These are phyloP conservation scores for Pochonia chlamydosporia DNA, from an alignment of 2,329 filamentous ascomycete genomes.

Conservation along the genomic window DNA sequence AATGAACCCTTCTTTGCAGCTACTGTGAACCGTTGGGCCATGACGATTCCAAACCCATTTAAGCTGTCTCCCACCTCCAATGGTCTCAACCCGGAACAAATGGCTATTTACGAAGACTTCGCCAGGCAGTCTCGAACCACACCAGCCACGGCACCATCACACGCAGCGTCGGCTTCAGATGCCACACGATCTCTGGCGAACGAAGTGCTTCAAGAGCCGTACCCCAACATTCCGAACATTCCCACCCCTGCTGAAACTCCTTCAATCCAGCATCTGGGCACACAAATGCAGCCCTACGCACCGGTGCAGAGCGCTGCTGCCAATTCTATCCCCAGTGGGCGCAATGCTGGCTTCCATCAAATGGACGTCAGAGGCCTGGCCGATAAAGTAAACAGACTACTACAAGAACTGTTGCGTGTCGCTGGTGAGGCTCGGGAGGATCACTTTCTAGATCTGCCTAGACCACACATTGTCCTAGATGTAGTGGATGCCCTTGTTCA, in stretches of 20 bases:
- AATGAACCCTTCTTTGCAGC: conserved; percentile 81
- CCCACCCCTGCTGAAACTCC: conserved; percentile 56
- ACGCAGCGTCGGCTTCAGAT: conserved; percentile 54
- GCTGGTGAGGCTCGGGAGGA: conserved; percentile 50
- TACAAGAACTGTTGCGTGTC: conserved; percentile 50
- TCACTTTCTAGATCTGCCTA: conserved; percentile 54
- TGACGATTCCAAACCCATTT: conserved; percentile 90
- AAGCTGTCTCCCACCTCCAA: conserved; percentile 64
- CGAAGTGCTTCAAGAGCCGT: conserved; percentile 59
- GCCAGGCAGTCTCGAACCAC: conserved; percentile 71
- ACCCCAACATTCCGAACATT: conserved; percentile 48
- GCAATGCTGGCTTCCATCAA: conserved; percentile 39
- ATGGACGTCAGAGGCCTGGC: conserved; percentile 47
- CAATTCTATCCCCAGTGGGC: conserved; percentile 41
- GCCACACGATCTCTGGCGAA: conserved; percentile 56
- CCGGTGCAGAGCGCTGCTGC: conserved; percentile 40
- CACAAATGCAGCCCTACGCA: conserved; percentile 50
- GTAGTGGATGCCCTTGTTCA: conserved; percentile 56
- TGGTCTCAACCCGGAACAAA: conserved; percentile 84
- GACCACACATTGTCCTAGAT: conserved; percentile 55
- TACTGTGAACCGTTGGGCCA: conserved; percentile 81
- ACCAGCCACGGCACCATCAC: conserved; percentile 47
- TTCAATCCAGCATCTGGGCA: conserved; percentile 45
- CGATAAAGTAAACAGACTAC: conserved; percentile 52
- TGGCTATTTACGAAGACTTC: conserved; percentile 96